Base-by-base conservation (phyloP, 2,329 filamentous ascomycete genomes). In the Diaporthe sp. region DNA sequence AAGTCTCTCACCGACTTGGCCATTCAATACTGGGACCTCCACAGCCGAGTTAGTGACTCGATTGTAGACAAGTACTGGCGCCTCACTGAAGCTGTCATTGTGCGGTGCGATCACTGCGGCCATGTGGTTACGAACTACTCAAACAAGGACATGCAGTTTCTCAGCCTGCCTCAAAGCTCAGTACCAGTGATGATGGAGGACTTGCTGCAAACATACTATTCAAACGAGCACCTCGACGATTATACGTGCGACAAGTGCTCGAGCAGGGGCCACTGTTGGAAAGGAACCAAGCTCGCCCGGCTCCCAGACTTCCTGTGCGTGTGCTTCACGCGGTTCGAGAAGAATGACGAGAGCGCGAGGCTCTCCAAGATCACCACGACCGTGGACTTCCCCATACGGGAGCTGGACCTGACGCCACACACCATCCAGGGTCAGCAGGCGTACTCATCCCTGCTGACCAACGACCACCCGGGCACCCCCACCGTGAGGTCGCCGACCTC, bases 41-140 rank as follows among this genome's bases (percentile, higher is more conserved):
- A 95, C 82, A 89, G 89, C 51, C 90, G 92, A 77, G 89, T 90
- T 62, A 94, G 95, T 81, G 87, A 89, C 78, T 96, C 94, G n/a
- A 92, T 95, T 74, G 90, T 98, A 74, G 94, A 94, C 76, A 91
- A 91, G 57, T 91, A 96, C 79, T 98, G 96, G 86, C 94, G 94
- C 6, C 93, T 94, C 3, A 90, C 96, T 79, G 93, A 94, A 82
- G 91, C 92, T 75, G 91, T 93, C 76, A 92, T 91, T 62, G 91
- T 95, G 1, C 90, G 93, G 74, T 96, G 95, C 76, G 90, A 91
- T 0, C 78, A 81, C 39, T 90, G 91, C 65, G 86, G 88, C 19
- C 91, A 90, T 53, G 86, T 87, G 22, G 86, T 83, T 49, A 84
- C 85, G 78, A 85, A 80, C 61, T 88, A 86, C 76, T 83, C 85